phyloP scores from a whole-genome alignment of 106 monocot genomes.

The Phalaenopsis aphrodite region DNA sequence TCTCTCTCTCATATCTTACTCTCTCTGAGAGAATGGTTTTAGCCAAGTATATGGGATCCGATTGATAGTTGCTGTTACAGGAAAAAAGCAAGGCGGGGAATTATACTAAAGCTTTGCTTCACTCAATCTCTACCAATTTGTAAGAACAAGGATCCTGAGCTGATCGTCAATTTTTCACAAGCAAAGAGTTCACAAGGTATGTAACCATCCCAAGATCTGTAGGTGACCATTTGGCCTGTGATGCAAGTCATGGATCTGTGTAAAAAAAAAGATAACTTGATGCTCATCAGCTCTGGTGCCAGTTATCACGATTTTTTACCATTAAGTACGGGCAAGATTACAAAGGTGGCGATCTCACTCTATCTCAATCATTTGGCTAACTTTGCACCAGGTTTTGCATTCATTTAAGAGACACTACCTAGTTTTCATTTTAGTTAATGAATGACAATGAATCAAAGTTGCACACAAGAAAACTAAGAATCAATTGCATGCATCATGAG shows the following conservation, averaged over 20 bases:
- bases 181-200: background rate
- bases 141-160: background rate
- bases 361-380: background rate
- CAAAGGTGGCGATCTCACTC: no score
- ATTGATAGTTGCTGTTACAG: background rate
- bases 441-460: background rate
- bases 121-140: background rate
- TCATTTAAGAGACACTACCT: background rate
- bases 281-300: background rate
- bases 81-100: background rate
- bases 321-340: background rate
- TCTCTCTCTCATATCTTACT: background rate
- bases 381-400: background rate
- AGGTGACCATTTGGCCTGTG: background rate
- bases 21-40: background rate
- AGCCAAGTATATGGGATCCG: background rate
- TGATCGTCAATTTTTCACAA: background rate
- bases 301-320: background rate
- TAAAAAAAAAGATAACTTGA: no score
- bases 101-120: background rate
- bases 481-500: background rate
- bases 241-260: background rate
- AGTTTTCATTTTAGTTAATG: background rate
- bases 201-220: background rate
- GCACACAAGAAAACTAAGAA: background rate